Evolutionary conservation across 2,329 filamentous ascomycete genomes (phyloP), one percentile per base, ranked within the genome.

Genomic region (Venturia oleaginea): DNA sequence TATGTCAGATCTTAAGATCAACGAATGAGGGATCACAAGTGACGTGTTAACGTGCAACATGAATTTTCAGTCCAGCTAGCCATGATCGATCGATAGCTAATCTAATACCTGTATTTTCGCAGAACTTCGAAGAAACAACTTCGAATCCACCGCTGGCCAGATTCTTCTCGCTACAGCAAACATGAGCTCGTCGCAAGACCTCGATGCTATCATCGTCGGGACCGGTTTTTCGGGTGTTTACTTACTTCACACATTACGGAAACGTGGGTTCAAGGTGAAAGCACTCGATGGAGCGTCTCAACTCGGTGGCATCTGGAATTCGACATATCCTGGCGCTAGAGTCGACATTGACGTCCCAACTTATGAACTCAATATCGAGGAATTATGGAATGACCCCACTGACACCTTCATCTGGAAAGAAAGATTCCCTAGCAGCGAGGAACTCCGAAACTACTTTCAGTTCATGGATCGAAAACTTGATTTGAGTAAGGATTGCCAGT

Each of bases 261-360:
- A 62, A 48, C 40, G 43, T 2, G 64, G 64, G 4, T 59, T 65
- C 40, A 65, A 65, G 19, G 43, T 55, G 7, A 63, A 63, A 46
- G 76, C 77, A 24, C 74, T 72, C 61, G 73, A 77, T 66, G 76
- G 76, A 57, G 75, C 76, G 15, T 70, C 71, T 43, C 72, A 76
- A 27, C 71, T 78, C 13, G 77, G 77, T 15, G 77, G 77, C 1
- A 76, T 77, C n/a, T 77, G 76, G 76, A 72, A 76, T 66, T 78
- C 76, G 76, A 78, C 51, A 72, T 78, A 78, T 62, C 76, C 57
- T 11, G 75, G 79, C 2, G 79, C 79, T 4, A 72, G 78, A 27
- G 79, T 81, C 5, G 79, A 81, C 65, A 77, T 75, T 0, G 75
- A 78, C 67, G 72, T 76, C 0, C 79, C 80, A 0, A 75, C 79